Evolutionary conservation across 805 yeast genomes (phyloP), one percentile per base, ranked within the genome.

Genomic region (Candida ulmi): DNA sequence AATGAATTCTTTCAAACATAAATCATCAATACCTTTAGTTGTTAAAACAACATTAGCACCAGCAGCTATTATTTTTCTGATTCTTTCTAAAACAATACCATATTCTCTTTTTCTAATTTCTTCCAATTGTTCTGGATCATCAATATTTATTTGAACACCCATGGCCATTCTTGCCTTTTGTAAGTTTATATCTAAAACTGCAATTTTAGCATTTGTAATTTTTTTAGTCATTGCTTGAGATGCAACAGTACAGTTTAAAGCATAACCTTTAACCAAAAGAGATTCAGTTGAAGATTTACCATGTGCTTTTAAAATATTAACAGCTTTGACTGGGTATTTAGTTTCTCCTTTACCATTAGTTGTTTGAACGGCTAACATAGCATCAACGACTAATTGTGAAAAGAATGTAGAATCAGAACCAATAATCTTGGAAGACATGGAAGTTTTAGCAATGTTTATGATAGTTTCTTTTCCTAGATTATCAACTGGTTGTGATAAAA

Each of bases 161-260:
- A 93, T 80, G 31, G 97, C 96, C 96, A 93, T 88, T 60, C 90
- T 79, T 2, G 96, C 93, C 62, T 90, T 91, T 62, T 95, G 99
- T 58, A 93, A 70, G 65, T 95, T 91, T 63, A 93, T 76, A 65
- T 90, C 97, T 48, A 90, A 74, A 51, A 87, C 95, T 5, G 97
- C 97, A 59, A 93, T 76, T 63, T 93, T 93, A 43, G 90, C 78
- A 16, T 54, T 69, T 11, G 65, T 62, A 35, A 88, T 68, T 37
- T 73, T 69, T 55, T 83, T 87, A 46, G 78, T 72, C 98, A 93
- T 95, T 15, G 97, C 97, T 65, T 91, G 97, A 12, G 96, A 85
- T 2, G 97, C 99, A 42, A 93, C 86, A 0, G 98, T 91, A 69
- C 97, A 90, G 68, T 93, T 93, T 48, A 93, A 70, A 1, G 99